These are phyloP conservation scores for Artomyces pyxidatus DNA, from an alignment of 768 basidiomycete genomes.

Conservation along the genomic window DNA sequence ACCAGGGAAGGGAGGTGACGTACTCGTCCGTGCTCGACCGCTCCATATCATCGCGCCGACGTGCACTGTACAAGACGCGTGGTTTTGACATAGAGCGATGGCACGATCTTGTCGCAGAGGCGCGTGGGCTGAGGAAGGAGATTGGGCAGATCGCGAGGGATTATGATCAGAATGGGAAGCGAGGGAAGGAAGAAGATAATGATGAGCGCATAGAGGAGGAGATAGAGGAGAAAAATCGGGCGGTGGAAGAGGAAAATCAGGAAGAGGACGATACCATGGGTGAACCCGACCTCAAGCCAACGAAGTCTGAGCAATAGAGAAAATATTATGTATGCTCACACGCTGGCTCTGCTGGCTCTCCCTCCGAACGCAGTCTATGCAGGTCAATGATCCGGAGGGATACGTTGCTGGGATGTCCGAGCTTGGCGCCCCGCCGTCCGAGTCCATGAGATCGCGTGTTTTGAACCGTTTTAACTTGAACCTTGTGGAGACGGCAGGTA, in stretches of 20 bases:
- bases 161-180: slow-evolving; percentile 39
- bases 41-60: slow-evolving; percentile 49
- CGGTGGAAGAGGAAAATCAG: not conserved
- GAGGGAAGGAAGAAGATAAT: slow-evolving; percentile 10
- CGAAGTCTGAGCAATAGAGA: too few relatives aligned
- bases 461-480: too few relatives aligned
- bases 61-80: slow-evolving; percentile 44
- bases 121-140: slow-evolving; percentile 40
- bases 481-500: too few relatives aligned
- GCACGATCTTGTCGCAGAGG: slow-evolving; percentile 45
- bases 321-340: too few relatives aligned
- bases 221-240: not conserved
- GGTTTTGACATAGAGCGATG: slow-evolving; percentile 57
- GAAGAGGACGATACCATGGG: not conserved
- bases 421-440: too few relatives aligned
- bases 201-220: slow-evolving; percentile 15
- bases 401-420: too few relatives aligned
- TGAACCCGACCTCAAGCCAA: too few relatives aligned
- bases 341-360: too few relatives aligned
- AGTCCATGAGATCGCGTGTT: too few relatives aligned
- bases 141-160: slow-evolving; percentile 53
- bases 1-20: slow-evolving; percentile 55
- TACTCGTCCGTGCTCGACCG: slow-evolving; percentile 55
- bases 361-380: too few relatives aligned
- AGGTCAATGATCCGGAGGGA: too few relatives aligned